Base-by-base conservation (phyloP, 2,329 filamentous ascomycete species). In the Colletotrichum lentis region DNA sequence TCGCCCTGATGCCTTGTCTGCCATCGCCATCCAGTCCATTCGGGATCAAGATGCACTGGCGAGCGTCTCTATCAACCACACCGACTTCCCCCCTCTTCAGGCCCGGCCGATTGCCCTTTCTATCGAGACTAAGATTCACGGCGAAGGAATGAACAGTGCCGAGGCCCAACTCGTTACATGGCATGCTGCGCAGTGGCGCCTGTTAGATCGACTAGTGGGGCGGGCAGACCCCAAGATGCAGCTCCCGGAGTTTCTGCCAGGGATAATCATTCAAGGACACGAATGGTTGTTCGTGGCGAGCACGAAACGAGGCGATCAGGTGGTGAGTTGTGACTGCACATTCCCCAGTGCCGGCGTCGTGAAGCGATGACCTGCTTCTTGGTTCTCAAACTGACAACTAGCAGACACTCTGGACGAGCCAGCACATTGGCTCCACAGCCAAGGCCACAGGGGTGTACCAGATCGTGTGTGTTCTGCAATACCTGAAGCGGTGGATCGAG, bases 401-500 rank as follows among this genome's bases (percentile, higher is more conserved):
- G 22, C 5, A 64, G 62, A 57, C 57, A 5, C 49, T 65, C 1
- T 65, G 55, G 55, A 65, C 49, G 1, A 65, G 44, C 24, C 54
- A 59, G 47, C 52, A 53, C 49, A 55, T 65, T 39, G 62, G 62
- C 12, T 65, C 62, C 22, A 72, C 71, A 3, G 59, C 61, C 6
- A 70, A 62, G 47, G 52, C 64, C 53, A 64, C 43, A 49, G 69
- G 71, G 1, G 67, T 72, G 22, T 72, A 72, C 31, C 61, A 71
- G 49, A 71, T 72, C 14, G 58, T 71, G 2, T 62, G 41, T 14
- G 64, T 52, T 27, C 35, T 72, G 20, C 71, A 71, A 20, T 39
- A 67, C 24, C 35, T 72, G 11, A 53, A 53, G n/a, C 35, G 49
- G 24, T 72, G 70, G 70, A 62, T 44, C 20, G 22, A 44, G 27